Conservation (phyloP, 345 rosid species). For the Camelina neglecta region DNA sequence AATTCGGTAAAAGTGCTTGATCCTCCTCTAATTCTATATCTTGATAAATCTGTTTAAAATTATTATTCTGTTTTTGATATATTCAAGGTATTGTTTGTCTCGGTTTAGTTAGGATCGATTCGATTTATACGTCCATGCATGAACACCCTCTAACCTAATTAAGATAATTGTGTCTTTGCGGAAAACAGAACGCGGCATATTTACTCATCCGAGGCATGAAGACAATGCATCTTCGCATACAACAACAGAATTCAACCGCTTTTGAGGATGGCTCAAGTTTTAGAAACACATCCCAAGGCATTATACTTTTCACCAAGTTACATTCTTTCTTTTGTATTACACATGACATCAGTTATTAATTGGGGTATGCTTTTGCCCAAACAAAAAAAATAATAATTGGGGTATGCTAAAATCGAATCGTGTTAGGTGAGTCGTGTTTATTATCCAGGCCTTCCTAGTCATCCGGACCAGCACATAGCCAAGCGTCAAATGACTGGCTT, state of each 20-base stretch:
- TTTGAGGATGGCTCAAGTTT: constrained; percentile 81
- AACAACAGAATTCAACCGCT: constrained; percentile 87
- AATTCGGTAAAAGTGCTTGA: constrained; percentile 60
- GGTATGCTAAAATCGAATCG: background rate
- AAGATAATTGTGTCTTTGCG: constrained; percentile 5
- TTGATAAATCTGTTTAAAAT: background rate
- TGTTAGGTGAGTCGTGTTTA: constrained; percentile 74
- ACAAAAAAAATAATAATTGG: background rate
- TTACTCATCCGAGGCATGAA: constrained; percentile 94
- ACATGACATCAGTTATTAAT: background rate
- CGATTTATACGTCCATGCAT: no score
- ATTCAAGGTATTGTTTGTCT: background rate
- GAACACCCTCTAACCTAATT: no score
- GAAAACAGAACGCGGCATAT: constrained; percentile 77
- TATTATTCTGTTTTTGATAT: background rate
- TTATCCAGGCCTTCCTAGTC: constrained; percentile 88
- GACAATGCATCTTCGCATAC: constrained; percentile 95
- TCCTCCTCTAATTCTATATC: background rate
- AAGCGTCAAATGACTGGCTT: constrained; percentile 90
- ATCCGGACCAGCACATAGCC: constrained; percentile 86
- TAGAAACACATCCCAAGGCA: constrained; percentile 94
- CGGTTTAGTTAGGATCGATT: no score
- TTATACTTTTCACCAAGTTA: background rate
- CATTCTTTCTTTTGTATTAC: background rate
- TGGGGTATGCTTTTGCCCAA: background rate